A percentile compares a stretch with the other conserved stretches of the same genome.
Conservation (phyloP, 805 yeast species). For the Maudiozyma barnettii region DNA sequence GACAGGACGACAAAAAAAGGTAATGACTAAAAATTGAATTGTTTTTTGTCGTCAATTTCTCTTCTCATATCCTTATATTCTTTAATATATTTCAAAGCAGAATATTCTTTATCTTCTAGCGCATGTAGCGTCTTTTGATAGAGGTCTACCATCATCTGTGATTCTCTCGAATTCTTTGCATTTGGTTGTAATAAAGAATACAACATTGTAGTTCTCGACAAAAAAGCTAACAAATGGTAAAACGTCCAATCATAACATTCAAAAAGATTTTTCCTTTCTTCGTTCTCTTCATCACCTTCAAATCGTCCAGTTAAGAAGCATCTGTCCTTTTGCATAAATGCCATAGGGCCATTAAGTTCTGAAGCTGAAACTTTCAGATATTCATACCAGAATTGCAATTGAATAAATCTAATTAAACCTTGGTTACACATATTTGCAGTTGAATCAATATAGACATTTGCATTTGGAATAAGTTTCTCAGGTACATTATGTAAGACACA, state of each 20-base stretch:
- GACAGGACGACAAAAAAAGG: too few species aligned
- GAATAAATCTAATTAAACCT: neutral
- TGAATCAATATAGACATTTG: neutral
- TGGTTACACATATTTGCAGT: neutral
- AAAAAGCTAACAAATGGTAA: neutral
- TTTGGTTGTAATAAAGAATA: neutral
- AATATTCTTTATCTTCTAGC: neutral
- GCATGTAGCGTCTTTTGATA: neutral
- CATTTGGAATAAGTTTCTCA: neutral
- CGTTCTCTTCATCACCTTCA: too few species aligned
- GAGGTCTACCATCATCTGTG: neutral
- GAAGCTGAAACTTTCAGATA: neutral
- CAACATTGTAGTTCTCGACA: neutral
- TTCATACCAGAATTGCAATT: neutral
- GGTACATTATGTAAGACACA: neutral
- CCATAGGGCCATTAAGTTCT: neutral
- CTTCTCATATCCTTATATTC: neutral
- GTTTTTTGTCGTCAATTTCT: too few species aligned
- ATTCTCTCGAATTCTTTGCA: neutral
- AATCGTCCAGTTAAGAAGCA: too few species aligned
- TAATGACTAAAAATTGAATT: too few species aligned
- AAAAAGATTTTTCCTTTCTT: neutral
- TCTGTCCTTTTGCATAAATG: neutral
- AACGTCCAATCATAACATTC: neutral
- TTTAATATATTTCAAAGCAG: neutral